Evolutionary conservation across 352 stramenopile species (phyloP).

Genomic region (Peronospora belbahrii): DNA sequence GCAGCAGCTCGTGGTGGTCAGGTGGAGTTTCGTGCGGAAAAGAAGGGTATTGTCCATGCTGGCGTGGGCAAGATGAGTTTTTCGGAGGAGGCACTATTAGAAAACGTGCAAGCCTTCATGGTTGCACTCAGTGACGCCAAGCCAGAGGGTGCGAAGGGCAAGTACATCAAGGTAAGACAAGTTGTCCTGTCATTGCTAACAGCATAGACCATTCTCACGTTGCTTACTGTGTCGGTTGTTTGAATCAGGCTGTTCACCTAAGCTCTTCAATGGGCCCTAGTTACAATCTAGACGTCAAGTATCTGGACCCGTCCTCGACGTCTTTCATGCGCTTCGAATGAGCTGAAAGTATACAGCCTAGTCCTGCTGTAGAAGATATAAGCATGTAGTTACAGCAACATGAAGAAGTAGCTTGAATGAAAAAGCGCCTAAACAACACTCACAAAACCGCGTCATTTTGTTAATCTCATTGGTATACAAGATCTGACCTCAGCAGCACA

Average conservation of each 20-base stretch:
- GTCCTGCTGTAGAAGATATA: constrained; percentile 22
- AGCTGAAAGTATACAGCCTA: constrained; percentile 5
- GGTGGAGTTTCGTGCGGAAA: constrained; percentile 86
- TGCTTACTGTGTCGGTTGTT: background rate
- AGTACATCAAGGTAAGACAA: constrained; percentile 81
- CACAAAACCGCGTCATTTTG: constrained; percentile 8
- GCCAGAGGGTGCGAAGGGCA: constrained; percentile 89
- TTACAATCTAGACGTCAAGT: constrained; percentile 76
- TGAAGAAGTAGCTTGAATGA: background rate
- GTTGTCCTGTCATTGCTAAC: background rate
- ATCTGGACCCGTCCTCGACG: constrained; percentile 72
- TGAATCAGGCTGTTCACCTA: constrained; percentile 53
- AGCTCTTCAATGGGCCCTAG: constrained; percentile 83
- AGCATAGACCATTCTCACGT: background rate
- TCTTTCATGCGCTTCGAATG: constrained; percentile 85
- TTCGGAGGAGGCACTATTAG: constrained; percentile 82
- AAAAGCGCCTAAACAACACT: background rate
- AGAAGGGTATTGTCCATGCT: constrained; percentile 87
- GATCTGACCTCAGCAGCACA: constrained; percentile 8
- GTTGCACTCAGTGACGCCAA: constrained; percentile 87
- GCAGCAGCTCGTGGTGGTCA: constrained; percentile 68
- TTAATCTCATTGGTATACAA: constrained; percentile 1
- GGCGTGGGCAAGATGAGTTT: constrained; percentile 87
- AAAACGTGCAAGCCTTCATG: constrained; percentile 91
- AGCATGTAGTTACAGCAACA: background rate